Conservation (phyloP, 129 eudicot genomes). For the Pittosporum tobira region DNA sequence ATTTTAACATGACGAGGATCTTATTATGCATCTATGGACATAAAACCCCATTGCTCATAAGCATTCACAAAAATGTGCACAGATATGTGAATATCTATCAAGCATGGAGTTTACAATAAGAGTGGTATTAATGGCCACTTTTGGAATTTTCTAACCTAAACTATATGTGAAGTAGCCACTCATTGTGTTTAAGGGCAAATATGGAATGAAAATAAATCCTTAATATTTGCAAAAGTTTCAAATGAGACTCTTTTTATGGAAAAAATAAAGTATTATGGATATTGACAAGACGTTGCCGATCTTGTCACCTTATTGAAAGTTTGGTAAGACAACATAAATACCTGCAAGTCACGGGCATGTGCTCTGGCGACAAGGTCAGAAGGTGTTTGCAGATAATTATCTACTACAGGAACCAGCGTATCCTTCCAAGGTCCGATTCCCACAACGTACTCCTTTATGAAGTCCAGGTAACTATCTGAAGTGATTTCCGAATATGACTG, state of each 20-base stretch:
- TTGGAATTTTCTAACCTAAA: too few relatives aligned
- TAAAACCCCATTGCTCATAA: too few relatives aligned
- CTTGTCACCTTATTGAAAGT: background rate
- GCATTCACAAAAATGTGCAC: too few relatives aligned
- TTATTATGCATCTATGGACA: background rate
- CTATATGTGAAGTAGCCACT: too few relatives aligned
- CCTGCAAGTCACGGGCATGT: conserved; percentile 82
- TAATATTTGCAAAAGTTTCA: too few relatives aligned
- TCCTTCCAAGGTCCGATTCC: conserved; percentile 97
- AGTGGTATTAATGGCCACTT: too few relatives aligned
- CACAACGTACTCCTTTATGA: conserved; percentile 74
- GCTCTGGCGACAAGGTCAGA: conserved; percentile 89
- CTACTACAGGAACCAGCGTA: conserved; percentile 43
- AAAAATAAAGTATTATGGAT: background rate
- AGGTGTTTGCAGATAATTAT: conserved; percentile 57
- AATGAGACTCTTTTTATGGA: too few relatives aligned
- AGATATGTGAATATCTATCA: too few relatives aligned
- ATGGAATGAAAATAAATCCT: too few relatives aligned
- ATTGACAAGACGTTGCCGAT: background rate
- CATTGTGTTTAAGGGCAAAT: too few relatives aligned
- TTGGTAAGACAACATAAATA: conserved; percentile 8
- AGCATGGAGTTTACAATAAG: background rate
- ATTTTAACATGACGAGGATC: background rate
- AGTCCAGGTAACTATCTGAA: conserved; percentile 69
- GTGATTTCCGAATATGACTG: conserved; percentile 85